Percentiles rank a stretch among this genome's conserved stretches.
Conservation (phyloP, 225 moss, liverwort and hornwort species). For the Ulota crispa region DNA sequence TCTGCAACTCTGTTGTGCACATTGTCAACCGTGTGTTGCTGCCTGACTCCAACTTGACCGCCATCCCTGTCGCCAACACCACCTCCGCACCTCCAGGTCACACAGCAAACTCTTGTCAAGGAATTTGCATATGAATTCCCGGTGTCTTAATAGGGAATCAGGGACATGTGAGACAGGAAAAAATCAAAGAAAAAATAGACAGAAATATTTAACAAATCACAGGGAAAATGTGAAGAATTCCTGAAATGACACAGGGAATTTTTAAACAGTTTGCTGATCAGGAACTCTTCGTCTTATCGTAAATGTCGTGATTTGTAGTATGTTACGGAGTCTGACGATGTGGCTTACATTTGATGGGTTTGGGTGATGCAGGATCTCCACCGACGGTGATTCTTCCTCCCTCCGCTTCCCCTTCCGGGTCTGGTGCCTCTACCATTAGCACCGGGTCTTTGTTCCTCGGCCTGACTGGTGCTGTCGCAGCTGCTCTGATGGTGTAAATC, state of each 20-base stretch:
- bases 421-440: not conserved
- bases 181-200: too few species aligned
- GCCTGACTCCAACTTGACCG: constrained; percentile 26
- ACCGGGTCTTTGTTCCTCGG: constrained; percentile 12
- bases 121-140: too few species aligned
- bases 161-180: too few species aligned
- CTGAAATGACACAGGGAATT: too few species aligned
- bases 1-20: constrained; percentile 61
- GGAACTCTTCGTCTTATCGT: too few species aligned
- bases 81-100: constrained; percentile 19
- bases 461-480: constrained; percentile 20
- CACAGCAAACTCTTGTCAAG: not conserved
- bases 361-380: not conserved
- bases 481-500: constrained; percentile 30
- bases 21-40: constrained; percentile 45
- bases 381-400: constrained; percentile 2
- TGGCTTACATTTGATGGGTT: not conserved
- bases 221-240: too few species aligned
- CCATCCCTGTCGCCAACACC: constrained; percentile 30
- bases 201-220: too few species aligned
- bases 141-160: too few species aligned
- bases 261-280: too few species aligned
- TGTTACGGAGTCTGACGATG: too few species aligned
- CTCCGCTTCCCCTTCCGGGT: not conserved
- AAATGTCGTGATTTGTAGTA: too few species aligned